These are phyloP conservation scores for barrel medic (Medicago truncatula) DNA, from an alignment of 306 rosid genomes.

Conservation along the genomic window MtrunA17r5.0-ANR NC_053047.1:17944001-17944500, in stretches of 20 bases:
- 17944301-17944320: slow-evolving; percentile 78
- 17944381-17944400: slow-evolving; percentile 70
- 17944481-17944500: slow-evolving; percentile 80
- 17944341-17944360: slow-evolving; percentile 85
- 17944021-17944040: slow-evolving; percentile 60
- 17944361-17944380: slow-evolving; percentile 90
- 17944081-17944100: slow-evolving; percentile 31
- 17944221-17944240: slow-evolving; percentile 8
- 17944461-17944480: slow-evolving; percentile 76
- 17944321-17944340: slow-evolving; percentile 81
- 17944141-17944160: slow-evolving; percentile 56
- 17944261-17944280: slow-evolving; percentile 36
- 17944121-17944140: slow-evolving; percentile 58
- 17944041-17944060: slow-evolving; percentile 54
- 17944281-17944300: slow-evolving; percentile 65
- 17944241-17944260: background rate
- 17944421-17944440: slow-evolving; percentile 51
- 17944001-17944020: slow-evolving; percentile 53
- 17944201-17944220: slow-evolving; percentile 51
- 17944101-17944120: slow-evolving; percentile 53
- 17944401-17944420: slow-evolving; percentile 66
- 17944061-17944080: slow-evolving; percentile 45
- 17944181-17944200: slow-evolving; percentile 78
- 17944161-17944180: slow-evolving; percentile 56
- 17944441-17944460: slow-evolving; percentile 72